Evolutionary conservation across 2,329 filamentous ascomycete species (phyloP), one percentile per base, ranked within the genome.

Genomic region (Septoria petroselini): DNA sequence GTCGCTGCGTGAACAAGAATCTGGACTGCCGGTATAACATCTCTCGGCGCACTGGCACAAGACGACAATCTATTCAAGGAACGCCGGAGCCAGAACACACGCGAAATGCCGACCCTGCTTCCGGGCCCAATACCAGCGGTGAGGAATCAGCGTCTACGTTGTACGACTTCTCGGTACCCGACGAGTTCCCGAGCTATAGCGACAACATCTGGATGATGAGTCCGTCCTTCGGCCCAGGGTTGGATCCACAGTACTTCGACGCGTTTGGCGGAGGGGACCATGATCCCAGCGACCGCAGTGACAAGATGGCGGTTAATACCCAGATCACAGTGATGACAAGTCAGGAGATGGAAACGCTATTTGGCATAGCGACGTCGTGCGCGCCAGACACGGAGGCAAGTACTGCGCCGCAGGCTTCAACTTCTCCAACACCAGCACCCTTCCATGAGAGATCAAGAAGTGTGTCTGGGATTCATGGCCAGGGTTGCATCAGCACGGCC

Each of bases 1-100:
- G 19, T 14, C 46, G 46, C 7, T 49, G 46, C 39, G 40, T 34
- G 11, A 38, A 42, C 14, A 49, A 49, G 25, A 38, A 38, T 9
- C 46, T 42, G 4, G 25, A 41, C 14, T 49, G 46, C 18, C 30
- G 34, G 8, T 49, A 49, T 30, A 49, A 33, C 38, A 49, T 49
- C 29, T 49, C 46, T 14, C 17, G 46, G n/a, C 38, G 46, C 5
- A 49, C 46, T 25, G 46, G 46, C 15, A 43, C 41, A 8, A 19
- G 41, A 18, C 41, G 41, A 3, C 41, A 34, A 7, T 43, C 41
- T 9, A 9, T 43, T 23, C 41, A 27, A 43, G 41, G 17, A 34
- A 43, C 41, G 27, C 41, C 41, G 4, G 41, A 43, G 29, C 29
- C 41, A 19, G 41, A 43, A 12, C 7, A 43, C 41, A 18, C 8